Evolutionary conservation across 352 stramenopile genomes (phyloP), one percentile per base, ranked within the genome.

Genomic region (Phytophthora citrophthora): DNA sequence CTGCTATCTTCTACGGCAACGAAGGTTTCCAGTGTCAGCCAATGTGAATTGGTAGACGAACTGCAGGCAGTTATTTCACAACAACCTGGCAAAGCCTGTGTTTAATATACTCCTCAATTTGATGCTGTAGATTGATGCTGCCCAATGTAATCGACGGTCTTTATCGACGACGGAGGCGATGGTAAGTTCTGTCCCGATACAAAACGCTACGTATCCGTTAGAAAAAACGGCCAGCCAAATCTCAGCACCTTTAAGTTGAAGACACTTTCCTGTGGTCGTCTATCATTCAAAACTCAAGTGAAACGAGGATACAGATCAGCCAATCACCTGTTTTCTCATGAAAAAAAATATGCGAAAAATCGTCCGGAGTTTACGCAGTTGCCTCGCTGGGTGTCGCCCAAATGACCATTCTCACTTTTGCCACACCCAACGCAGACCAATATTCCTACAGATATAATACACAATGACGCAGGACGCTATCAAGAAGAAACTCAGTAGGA

Each of bases 401-500:
- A n/a, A 16, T 20, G 7, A 18, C 12, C 58, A 66, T 54, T 60
- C 13, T 47, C 41, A 13, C 15, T 54, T 66, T 61, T 36, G 41
- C 40, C 39, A 11, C 16, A 10, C 18, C 18, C 41, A 48, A 20
- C 41, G 5, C 12, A n/a, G 27, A 24, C 13, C 23, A 34, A 23
- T n/a, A n/a, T 24, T 43, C 13, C 39, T 24, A 29, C 3, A 6
- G 12, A 32, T 29, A 40, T 18, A 20, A 26, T 20, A 23, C 16
- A 46, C 23, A 11, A 71, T 74, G 59, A 45, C 32, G 7, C 64
- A 58, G 43, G 31, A 61, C 52, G 4, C 18, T 13, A 16, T 43
- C 31, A 71, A 57, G 49, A 68, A 63, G 36, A 64, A 64, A 31
- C 12, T 56, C 1, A 8, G 24, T 24, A 43, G 40, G 38, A 50